phyloP scores from a whole-genome alignment of 208 protist species.

The Spongospora subterranea region DNA sequence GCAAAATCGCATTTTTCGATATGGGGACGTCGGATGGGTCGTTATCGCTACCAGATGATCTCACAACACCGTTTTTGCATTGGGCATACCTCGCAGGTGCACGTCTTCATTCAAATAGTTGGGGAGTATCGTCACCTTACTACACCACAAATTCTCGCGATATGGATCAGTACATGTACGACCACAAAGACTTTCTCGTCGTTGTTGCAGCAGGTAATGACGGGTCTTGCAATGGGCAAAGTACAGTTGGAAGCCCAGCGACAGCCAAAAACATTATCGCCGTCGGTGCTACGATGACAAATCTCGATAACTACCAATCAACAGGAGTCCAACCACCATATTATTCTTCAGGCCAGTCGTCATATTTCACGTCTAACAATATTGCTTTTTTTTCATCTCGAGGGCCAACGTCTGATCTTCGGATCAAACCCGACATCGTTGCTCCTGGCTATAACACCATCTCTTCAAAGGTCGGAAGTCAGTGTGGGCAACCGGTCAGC shows the following conservation, averaged over 20 bases:
- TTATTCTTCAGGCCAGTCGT: background rate
- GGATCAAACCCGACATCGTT: conserved; percentile 65
- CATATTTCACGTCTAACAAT: conserved; percentile 16
- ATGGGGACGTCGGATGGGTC: conserved; percentile 26
- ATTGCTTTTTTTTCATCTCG: conserved; percentile 57
- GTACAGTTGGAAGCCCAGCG: background rate
- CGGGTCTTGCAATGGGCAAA: background rate
- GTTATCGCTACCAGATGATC: conserved; percentile 28
- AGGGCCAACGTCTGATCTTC: conserved; percentile 39
- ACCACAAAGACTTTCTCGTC: conserved; percentile 56
- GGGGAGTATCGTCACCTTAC: conserved; percentile 6
- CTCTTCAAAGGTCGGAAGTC: background rate
- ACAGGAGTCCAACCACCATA: background rate
- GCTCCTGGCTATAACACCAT: conserved; percentile 46
- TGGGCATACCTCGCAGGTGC: conserved; percentile 35
- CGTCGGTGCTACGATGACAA: conserved; percentile 53
- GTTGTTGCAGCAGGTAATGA: conserved; percentile 58
- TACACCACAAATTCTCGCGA: conserved; percentile 23
- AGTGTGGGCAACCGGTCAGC: conserved; percentile 5
- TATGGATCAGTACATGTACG: conserved; percentile 57
- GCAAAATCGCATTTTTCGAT: conserved; percentile 48
- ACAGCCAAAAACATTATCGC: conserved; percentile 51
- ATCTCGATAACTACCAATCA: background rate
- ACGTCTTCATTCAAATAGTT: conserved; percentile 57
- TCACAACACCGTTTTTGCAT: conserved; percentile 1